Base-by-base conservation (phyloP, 352 stramenopile species). In the Phytophthora pseudosyringae region DNA sequence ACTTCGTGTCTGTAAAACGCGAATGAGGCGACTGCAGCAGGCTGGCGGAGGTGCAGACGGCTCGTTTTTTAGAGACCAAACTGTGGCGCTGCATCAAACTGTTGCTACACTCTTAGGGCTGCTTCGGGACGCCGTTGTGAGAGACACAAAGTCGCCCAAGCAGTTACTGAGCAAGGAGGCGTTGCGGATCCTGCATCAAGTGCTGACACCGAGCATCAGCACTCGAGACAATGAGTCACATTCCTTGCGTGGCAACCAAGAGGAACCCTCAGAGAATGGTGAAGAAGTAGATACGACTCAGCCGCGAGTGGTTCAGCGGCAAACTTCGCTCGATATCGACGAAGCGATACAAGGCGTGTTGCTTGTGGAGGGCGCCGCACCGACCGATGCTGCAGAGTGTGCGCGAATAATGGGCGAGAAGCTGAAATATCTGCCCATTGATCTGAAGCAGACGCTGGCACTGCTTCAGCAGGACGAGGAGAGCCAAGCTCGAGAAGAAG, bases 101-200 rank as follows among this genome's bases (percentile, higher is more conserved):
- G 62, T 91, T 15, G 70, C 67, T 31, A 83, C 46, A 11, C 36
- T 91, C 6, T 28, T 90, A 1, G 45, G 58, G 7, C 55, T 88
- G 1, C 64, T 90, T 31, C 73, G 69, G 3, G 83, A 89, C 21
- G 63, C 77, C 1, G 69, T 91, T 32, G 26, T 77, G 35, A 67
- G 68, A 21, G 83, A 91, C 33, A 83, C 73, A 8, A 91, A 91
- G 48, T 84, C 80, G 5, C 49, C 63, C 1, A 89, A 89, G 55
- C 82, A 88, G 47, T 73, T 40, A 32, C 35, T 88, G 10, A 89
- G 81, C 57, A 91, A 88, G 33, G 81, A 89, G 47, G 47, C 74
- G 15, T 8, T 88, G 18, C 59, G 56, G 15, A 59, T 84, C 28
- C 45, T 84, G 6, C 46, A 65, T 0, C 62, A 78, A 49, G 46